Evolutionary conservation across 2,329 filamentous ascomycete genomes (phyloP).

Genomic region (Fusarium temperatum): DNA sequence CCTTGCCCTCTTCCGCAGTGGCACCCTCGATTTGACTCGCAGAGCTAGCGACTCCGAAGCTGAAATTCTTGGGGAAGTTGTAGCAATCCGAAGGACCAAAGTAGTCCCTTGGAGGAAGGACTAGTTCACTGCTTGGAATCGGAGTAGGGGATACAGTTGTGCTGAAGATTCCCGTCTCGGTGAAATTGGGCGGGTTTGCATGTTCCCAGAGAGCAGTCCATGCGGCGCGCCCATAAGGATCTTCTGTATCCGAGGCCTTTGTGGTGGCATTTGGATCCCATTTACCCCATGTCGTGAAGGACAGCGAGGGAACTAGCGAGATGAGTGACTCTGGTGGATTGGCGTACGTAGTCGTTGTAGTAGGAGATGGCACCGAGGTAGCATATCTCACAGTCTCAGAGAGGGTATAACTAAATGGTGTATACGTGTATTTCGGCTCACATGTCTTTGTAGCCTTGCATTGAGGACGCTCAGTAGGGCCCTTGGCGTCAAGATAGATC

Average conservation of each 20-base stretch:
- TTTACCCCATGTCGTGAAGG: conserved; percentile 48
- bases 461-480: conserved; percentile 42
- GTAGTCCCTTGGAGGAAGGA: conserved; percentile 63
- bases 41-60: conserved; percentile 58
- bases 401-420: conserved; percentile 45
- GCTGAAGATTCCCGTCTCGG: conserved; percentile 43
- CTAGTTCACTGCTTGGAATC: conserved; percentile 61
- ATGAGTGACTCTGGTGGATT: conserved; percentile 40
- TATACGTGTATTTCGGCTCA: conserved; percentile 43
- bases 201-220: conserved; percentile 48
- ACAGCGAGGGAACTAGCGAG: conserved; percentile 40
- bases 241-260: conserved; percentile 41
- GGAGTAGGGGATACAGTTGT: conserved; percentile 65
- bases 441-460: conserved; percentile 32
- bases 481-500: conserved; percentile 38
- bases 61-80: conserved; percentile 58
- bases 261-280: conserved; percentile 45
- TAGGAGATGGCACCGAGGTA: conserved; percentile 43
- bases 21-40: conserved; percentile 59
- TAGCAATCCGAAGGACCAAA: conserved; percentile 59
- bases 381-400: conserved; percentile 47
- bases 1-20: conserved; percentile 53
- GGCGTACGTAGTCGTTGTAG: conserved; percentile 45
- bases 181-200: conserved; percentile 48
- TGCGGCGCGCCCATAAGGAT: conserved; percentile 45